Evolutionary conservation across 2,329 filamentous ascomycete genomes (phyloP).

Genomic region (Pseudogymnoascus sp.): DNA sequence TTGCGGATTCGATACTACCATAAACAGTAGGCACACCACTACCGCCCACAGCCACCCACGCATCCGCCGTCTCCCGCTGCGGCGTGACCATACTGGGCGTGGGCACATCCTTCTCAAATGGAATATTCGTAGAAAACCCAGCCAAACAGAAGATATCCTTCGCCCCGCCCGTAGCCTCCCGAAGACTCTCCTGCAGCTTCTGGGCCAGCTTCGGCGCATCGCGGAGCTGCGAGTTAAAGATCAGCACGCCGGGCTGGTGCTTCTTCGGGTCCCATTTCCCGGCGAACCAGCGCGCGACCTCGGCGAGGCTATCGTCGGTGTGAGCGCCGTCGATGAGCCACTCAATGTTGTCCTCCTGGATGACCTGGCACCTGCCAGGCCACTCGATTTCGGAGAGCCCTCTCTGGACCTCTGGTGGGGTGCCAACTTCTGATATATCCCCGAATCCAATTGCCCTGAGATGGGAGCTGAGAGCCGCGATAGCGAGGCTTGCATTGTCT

Average conservation of each 20-base stretch:
- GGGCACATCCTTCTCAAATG: slow-evolving; percentile 23
- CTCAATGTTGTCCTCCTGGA: slow-evolving; percentile 32
- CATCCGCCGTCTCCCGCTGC: slow-evolving; percentile 1
- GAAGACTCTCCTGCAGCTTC: slow-evolving; percentile 34
- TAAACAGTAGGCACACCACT: slow-evolving; percentile 31
- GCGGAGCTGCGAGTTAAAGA: not conserved
- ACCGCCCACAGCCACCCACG: not conserved
- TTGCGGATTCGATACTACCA: slow-evolving; percentile 45
- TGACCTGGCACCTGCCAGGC: slow-evolving; percentile 66
- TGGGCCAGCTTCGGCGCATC: slow-evolving; percentile 31
- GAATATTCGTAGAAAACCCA: slow-evolving; percentile 40
- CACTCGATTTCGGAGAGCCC: slow-evolving; percentile 68
- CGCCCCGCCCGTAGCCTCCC: slow-evolving; percentile 21
- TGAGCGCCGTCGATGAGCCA: slow-evolving; percentile 21
- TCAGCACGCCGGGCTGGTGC: not conserved
- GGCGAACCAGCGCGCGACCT: slow-evolving; percentile 74
- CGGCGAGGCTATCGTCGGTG: slow-evolving; percentile 66
- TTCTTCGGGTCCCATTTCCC: slow-evolving; percentile 23
- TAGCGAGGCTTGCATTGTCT: slow-evolving; percentile 44
- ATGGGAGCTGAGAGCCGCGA: slow-evolving; percentile 43
- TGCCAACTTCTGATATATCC: slow-evolving; percentile 23
- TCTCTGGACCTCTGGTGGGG: slow-evolving; percentile 56
- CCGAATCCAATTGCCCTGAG: slow-evolving; percentile 33
- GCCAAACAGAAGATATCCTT: slow-evolving; percentile 39
- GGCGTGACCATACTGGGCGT: slow-evolving; percentile 9